phyloP scores from a whole-genome alignment of 352 stramenopile species.

The Thalassiosira hispida region DNA sequence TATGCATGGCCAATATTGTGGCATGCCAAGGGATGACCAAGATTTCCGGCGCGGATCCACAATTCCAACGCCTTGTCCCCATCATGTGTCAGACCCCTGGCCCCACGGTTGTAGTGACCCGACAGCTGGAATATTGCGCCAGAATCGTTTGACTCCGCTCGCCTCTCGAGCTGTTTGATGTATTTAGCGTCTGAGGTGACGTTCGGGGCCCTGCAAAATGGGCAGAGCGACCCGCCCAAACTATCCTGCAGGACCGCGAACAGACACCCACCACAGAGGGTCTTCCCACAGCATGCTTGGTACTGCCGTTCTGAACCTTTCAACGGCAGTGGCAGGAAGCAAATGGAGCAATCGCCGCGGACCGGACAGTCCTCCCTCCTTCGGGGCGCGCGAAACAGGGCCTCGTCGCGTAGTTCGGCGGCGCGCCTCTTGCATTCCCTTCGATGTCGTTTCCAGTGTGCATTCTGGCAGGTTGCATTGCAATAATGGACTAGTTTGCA shows the following conservation, averaged over 20 bases:
- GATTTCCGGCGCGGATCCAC: neutral
- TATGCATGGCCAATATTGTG: neutral
- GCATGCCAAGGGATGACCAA: neutral
- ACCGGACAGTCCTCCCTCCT: neutral
- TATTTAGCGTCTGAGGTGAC: neutral
- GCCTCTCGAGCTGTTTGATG: neutral
- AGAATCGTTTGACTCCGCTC: neutral
- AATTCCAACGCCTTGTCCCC: constrained; percentile 9
- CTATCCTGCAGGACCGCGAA: neutral
- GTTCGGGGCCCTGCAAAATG: constrained; percentile 12
- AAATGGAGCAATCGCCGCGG: no score
- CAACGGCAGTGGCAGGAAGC: neutral
- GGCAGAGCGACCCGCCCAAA: neutral
- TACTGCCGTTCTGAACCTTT: neutral
- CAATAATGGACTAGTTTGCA: neutral
- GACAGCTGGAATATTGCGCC: neutral
- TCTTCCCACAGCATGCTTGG: neutral
- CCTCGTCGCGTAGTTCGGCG: neutral
- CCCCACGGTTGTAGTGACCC: neutral
- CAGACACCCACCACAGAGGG: neutral
- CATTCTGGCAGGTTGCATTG: neutral
- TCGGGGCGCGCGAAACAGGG: neutral
- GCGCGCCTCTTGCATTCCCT: neutral
- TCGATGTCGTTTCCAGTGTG: neutral
- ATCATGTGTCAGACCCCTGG: constrained; percentile 4